Evolutionary conservation across 805 yeast species (phyloP).

Genomic region (Kodamaea lidongshanica): DNA sequence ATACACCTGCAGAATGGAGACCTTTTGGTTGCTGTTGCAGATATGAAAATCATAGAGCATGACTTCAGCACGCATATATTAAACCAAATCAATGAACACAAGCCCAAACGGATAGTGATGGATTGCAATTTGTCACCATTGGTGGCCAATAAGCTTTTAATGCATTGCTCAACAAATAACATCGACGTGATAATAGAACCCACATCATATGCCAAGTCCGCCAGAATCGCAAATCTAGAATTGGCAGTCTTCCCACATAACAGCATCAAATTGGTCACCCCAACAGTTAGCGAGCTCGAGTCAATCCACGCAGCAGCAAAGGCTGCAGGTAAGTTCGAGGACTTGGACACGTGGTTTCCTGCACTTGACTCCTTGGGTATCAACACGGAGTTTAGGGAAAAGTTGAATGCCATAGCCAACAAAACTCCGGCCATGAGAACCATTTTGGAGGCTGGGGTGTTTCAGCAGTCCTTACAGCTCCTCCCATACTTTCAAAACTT

Average conservation of each 20-base stretch:
- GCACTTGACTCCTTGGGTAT: constrained; percentile 55
- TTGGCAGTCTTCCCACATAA: constrained; percentile 43
- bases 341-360: constrained; percentile 67
- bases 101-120: constrained; percentile 48
- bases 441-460: constrained; percentile 37
- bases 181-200: constrained; percentile 60
- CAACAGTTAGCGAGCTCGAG: constrained; percentile 60
- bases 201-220: constrained; percentile 63
- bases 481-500: constrained; percentile 68
- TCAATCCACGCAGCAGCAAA: constrained; percentile 48
- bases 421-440: constrained; percentile 17
- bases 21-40: constrained; percentile 72
- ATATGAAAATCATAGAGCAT: constrained; percentile 64
- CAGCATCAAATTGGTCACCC: constrained; percentile 48
- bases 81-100: constrained; percentile 30
- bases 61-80: constrained; percentile 38
- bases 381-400: constrained; percentile 40
- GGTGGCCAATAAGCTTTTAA: constrained; percentile 34
- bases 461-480: constrained; percentile 66
- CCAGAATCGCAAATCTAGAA: constrained; percentile 35
- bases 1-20: constrained; percentile 59
- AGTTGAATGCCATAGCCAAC: constrained; percentile 30
- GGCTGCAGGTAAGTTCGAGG: constrained; percentile 37
- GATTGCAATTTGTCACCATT: constrained; percentile 62
- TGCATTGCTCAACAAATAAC: constrained; percentile 11